Base-by-base conservation (phyloP, 345 rosid genomes). In the Erysimum cheiranthoides region DNA sequence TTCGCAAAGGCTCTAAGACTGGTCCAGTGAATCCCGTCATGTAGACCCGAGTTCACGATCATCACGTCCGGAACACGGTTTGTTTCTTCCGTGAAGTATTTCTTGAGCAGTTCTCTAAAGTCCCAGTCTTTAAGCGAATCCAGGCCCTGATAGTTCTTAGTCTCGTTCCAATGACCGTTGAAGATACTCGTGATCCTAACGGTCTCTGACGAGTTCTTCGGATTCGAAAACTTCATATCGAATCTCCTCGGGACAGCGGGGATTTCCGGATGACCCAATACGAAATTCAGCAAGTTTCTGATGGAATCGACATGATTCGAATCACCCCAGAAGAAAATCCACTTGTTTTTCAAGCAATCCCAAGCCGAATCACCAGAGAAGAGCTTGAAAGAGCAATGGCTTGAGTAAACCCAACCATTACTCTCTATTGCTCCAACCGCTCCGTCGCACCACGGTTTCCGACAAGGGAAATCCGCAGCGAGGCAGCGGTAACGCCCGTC, bases 261-360 rank as follows among this genome's bases (percentile, higher is more conserved):
- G 28, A 95, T 80, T 25, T 83, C 83, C 8, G 96, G 89, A 83
- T 84, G 81, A 74, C 82, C 93, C 56, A 95, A 77, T 12, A 95
- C 81, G 64, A 95, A 90, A 74, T 88, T 89, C 61, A 95, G 82
- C 90, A 87, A 82, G 85, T 90, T 95, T 70, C 98, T 81, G 8
- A 95, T 90, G 0, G 98, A 86, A 68, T 95, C 99, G 0, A 95
- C 99, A 16, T 95, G 98, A 79, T 95, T 95, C 0, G 98, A 92
- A 74, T 95, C 99, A 1, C 99, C 99, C 98, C 97, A 90, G 73
- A 92, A 95, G 96, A 95, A 95, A 66, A 95, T 81, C 99, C 98
- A 95, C 46, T 91, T 68, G 74, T 53, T 64, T 65, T 87, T 85
- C 78, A 95, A 79, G 56, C 99, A 95, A 70, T 84, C 81, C 99